Base-by-base conservation (phyloP, 2,329 filamentous ascomycete genomes). In the Xylaria sp. region DNA sequence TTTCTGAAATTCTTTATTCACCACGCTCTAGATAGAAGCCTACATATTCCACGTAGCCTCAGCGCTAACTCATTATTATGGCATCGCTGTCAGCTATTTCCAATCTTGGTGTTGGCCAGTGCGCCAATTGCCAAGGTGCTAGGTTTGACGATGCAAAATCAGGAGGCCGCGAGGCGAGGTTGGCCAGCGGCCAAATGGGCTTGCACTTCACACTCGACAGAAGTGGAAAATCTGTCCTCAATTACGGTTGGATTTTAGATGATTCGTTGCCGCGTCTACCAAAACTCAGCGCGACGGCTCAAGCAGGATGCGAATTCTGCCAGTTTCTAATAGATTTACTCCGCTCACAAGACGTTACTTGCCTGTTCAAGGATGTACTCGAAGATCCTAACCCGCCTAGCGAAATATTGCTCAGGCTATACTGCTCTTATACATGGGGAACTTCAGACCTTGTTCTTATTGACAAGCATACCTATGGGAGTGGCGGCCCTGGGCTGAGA, bases 261-360 rank as follows among this genome's bases (percentile, higher is more conserved):
- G 57, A 60, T 31, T 36, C 57, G 25, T 49, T 60, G 13, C 57
- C 43, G 10, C 41, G 3, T 20, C 57, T 49, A 1, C 57, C 57
- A 43, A 60, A 36, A 36, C 41, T 49, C 25, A 49, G 41, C 43
- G 43, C 15, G 3, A 59, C 56, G 33, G 56, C 56, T 48, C 36
- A 59, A 48, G 56, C 56, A 59, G 56, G 56, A n/a, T 59, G 56
- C 56, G 39, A 59, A 33, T 59, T 59, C 56, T 59, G 56, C 56
- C 57, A 60, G 43, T 49, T 60, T 36, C 41, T 59, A 43, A 49
- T 60, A 20, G 18, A 60, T 31, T 48, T 60, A 15, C 41, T 59
- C 25, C 39, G 41, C n/a, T 59, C 56, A 13, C 56, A 48, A 39
- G 56, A 59, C 23, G 39, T 59, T 18, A 49, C 41, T 2, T 49